Conservation (phyloP, 768 basidiomycete species). For the Tulasnella sp. region DNA sequence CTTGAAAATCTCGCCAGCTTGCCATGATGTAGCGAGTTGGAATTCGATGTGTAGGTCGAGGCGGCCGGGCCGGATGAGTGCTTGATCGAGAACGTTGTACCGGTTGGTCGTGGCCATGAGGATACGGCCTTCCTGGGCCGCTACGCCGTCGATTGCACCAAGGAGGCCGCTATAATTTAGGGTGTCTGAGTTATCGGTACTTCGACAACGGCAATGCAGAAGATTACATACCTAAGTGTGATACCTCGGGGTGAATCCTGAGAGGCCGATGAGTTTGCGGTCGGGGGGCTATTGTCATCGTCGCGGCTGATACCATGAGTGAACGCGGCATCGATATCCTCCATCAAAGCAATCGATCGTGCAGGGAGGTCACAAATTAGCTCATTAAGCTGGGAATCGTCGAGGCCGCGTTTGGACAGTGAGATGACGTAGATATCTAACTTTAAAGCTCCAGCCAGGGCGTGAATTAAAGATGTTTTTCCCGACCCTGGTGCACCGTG, state of each 20-base stretch:
- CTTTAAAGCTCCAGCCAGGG: slow-evolving; percentile 65
- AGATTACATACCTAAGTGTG: neutral
- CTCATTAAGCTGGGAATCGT: slow-evolving; percentile 48
- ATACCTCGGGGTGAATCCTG: neutral
- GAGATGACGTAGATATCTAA: slow-evolving; percentile 66
- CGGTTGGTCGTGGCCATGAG: slow-evolving; percentile 74
- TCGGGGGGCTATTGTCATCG: neutral
- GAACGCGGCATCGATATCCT: slow-evolving; percentile 78
- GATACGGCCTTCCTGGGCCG: slow-evolving; percentile 72
- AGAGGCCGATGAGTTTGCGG: neutral
- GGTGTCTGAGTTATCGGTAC: neutral
- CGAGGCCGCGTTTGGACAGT: slow-evolving; percentile 50
- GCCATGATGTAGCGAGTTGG: slow-evolving; percentile 57
- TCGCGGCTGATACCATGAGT: slow-evolving; percentile 34
- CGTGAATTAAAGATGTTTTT: slow-evolving; percentile 69
- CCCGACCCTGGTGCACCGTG: slow-evolving; percentile 67
- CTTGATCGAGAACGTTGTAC: slow-evolving; percentile 57
- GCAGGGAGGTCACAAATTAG: slow-evolving; percentile 56
- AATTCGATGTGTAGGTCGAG: slow-evolving; percentile 76
- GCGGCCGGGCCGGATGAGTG: slow-evolving; percentile 65
- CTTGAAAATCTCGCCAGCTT: slow-evolving; percentile 53
- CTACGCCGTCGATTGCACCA: slow-evolving; percentile 70
- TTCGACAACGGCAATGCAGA: neutral
- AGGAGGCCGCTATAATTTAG: slow-evolving; percentile 46
- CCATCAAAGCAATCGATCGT: slow-evolving; percentile 66